Evolutionary conservation across 192 early-diverging fungal species (phyloP), one percentile per base, ranked within the genome.

Genomic region (Geosiphon pyriformis): DNA sequence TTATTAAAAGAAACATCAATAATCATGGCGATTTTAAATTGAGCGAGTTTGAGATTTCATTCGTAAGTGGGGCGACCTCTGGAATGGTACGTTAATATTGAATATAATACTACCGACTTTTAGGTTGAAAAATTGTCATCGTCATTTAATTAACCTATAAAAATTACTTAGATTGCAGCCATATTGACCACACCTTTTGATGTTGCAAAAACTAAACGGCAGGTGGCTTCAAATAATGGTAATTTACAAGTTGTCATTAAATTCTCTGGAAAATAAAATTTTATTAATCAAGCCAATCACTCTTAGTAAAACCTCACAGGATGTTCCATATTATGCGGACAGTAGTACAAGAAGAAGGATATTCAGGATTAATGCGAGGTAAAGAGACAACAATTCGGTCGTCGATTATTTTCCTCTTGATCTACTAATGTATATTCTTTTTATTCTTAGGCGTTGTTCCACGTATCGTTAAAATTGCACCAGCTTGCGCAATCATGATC

Each of bases 401-500:
- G 29, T 25, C 26, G 4, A 23, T 61, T 8, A 55, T 10, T 31
- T 52, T 0, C 11, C 17, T 0, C 4, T 49, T 4, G 7, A 25
- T 49, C 42, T 17, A 62, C 35, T 51, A 22, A 29, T 68, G 31
- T 51, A 27, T 29, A 20, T 54, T 42, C 42, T 49, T 54, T 48
- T 22, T 18, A 18, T 35, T 69, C 1, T 15, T 63, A 69, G 85
- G 91, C 0, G 72, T 91, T 1, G 74, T 83, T 0, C 91, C 94
- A 0, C 75, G 96, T n/a, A 74, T 95, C 22, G 82, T 89, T 54
- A 95, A 93, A 71, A 87, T 95, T 1, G 92, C 92, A 29, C 91
- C 92, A 1, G 89, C 91, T 10, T 95, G 96, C 73, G 96, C 92
- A 0, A 92, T 98, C 55, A 96, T 98, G 94, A 96, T 98, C 48